Percentiles rank a stretch among this genome's conserved stretches.
Evolutionary conservation across 176 grass and related monocot genomes (phyloP).

Genomic region (Oryza brachyantha): DNA sequence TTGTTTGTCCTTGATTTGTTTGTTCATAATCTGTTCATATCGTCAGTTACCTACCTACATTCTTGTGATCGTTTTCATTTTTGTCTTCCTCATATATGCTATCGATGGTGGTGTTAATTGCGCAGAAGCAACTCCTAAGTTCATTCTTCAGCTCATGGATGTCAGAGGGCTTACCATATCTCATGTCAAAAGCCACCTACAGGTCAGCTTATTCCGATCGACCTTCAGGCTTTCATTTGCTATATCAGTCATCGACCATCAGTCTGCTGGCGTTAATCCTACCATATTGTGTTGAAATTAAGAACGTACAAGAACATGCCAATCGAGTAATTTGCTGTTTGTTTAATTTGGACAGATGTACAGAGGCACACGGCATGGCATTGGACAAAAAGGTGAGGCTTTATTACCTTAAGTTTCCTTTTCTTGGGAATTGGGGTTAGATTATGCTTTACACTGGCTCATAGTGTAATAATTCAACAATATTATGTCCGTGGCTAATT

Average conservation of each 20-base stretch:
- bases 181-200: constrained; percentile 96
- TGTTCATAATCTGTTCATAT: background rate
- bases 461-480: background rate
- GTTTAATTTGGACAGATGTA: constrained; percentile 67
- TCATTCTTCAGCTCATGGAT: constrained; percentile 82
- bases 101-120: background rate
- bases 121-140: constrained; percentile 86
- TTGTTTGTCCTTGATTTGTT: background rate
- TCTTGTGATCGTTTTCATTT: background rate
- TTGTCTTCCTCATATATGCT: background rate
- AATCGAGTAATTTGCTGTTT: background rate
- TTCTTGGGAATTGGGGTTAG: constrained; percentile 33
- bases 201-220: constrained; percentile 38
- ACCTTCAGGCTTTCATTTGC: background rate
- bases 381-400: constrained; percentile 52
- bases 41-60: background rate
- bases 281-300: background rate
- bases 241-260: background rate
- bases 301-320: background rate
- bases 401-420: constrained; percentile 15
- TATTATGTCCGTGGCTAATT: background rate
- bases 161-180: constrained; percentile 76
- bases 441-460: background rate
- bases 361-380: constrained; percentile 64
- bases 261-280: background rate